A percentile compares a stretch with the other conserved stretches of the same genome.
phyloP scores from a whole-genome alignment of 139 green algal species.

The Chlamydomonas applanata region DNA sequence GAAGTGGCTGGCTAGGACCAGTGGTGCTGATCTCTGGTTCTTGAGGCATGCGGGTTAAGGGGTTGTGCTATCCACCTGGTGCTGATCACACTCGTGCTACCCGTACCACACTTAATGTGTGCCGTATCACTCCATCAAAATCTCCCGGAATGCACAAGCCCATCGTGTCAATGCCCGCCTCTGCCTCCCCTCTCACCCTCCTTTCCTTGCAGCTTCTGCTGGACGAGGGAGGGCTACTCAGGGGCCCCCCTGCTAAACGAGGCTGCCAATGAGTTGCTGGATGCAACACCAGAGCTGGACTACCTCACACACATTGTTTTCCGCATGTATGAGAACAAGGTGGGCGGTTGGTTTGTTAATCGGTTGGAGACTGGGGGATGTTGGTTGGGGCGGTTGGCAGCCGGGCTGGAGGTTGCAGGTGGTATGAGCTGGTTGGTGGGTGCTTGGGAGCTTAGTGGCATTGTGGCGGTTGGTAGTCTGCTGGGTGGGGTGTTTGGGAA shows the following conservation, averaged over 20 bases:
- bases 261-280: conserved; percentile 48
- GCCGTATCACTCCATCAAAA: too few relatives aligned
- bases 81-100: too few relatives aligned
- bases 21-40: not conserved
- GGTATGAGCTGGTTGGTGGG: not conserved
- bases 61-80: too few relatives aligned
- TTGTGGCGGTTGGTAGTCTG: not conserved
- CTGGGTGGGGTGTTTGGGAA: not conserved
- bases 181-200: too few relatives aligned
- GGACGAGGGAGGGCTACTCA: not conserved
- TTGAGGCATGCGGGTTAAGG: not conserved
- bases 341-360: not conserved
- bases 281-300: conserved; percentile 80
- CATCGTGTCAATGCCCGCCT: too few relatives aligned
- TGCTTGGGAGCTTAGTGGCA: not conserved
- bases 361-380: too few relatives aligned
- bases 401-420: not conserved
- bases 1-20: too few relatives aligned
- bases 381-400: too few relatives aligned
- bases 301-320: conserved; percentile 85
- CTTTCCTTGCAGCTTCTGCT: conserved; percentile 8
- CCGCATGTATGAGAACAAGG: conserved; percentile 69
- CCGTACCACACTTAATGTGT: too few relatives aligned
- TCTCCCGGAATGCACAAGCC: too few relatives aligned
- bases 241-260: conserved; percentile 26